Conservation (phyloP, 106 monocot genomes). For the Chionographis japonica region DNA sequence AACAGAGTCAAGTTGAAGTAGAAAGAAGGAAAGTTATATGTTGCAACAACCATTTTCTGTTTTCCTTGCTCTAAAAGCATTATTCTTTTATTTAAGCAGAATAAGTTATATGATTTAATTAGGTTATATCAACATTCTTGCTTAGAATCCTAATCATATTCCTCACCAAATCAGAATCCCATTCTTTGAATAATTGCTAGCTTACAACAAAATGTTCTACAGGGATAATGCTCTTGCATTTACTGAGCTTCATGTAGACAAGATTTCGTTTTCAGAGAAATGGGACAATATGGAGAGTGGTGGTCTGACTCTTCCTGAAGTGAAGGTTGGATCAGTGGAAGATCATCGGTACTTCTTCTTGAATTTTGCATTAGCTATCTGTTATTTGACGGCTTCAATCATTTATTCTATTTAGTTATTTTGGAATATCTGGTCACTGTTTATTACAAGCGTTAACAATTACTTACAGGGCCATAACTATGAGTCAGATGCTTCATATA, state of each 20-base stretch:
- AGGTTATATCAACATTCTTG: too few species aligned
- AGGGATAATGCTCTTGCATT: constrained; percentile 73
- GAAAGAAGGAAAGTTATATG: too few species aligned
- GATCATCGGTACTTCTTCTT: constrained; percentile 45
- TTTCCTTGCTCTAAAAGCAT: too few species aligned
- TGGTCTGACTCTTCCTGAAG: constrained; percentile 80
- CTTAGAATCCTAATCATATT: too few species aligned
- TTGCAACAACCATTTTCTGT: too few species aligned
- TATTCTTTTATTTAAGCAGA: too few species aligned
- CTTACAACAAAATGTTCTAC: constrained; percentile 7
- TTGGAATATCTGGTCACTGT: too few species aligned
- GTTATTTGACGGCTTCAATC: not conserved
- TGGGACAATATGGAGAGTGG: constrained; percentile 86
- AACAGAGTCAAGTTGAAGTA: too few species aligned
- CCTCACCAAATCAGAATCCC: too few species aligned
- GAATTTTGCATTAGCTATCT: not conserved
- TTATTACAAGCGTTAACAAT: not conserved
- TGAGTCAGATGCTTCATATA: constrained; percentile 88
- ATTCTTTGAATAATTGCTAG: not conserved
- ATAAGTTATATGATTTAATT: too few species aligned
- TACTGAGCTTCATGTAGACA: constrained; percentile 54
- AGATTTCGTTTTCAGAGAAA: constrained; percentile 60
- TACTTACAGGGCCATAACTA: constrained; percentile 39
- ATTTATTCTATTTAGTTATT: not conserved
- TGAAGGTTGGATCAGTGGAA: constrained; percentile 63